Percentiles rank a stretch among this genome's conserved stretches.
These are phyloP conservation scores for Microcos paniculata DNA, from an alignment of 345 rosid species.

Conservation along the genomic window DNA sequence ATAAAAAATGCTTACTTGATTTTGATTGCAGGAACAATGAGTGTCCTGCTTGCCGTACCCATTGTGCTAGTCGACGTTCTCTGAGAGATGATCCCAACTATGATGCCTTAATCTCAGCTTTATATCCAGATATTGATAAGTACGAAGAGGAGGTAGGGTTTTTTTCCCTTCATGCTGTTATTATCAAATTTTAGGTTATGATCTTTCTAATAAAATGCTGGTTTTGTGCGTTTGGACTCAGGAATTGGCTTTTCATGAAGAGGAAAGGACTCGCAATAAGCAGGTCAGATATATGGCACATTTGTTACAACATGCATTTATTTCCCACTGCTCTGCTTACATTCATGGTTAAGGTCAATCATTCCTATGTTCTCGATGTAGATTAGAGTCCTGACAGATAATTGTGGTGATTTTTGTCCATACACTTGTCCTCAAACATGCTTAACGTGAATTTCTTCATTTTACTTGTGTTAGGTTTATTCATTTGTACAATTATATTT, in stretches of 20 bases:
- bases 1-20: neutral
- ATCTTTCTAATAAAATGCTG: conserved; percentile 13
- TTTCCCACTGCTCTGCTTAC: conserved; percentile 12
- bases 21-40: conserved; percentile 77
- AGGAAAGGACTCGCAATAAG: conserved; percentile 78
- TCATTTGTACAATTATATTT: conserved; percentile 9
- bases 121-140: conserved; percentile 75
- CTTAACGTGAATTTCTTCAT: neutral
- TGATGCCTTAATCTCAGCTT: conserved; percentile 83
- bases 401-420: neutral
- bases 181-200: neutral
- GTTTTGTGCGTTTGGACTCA: conserved; percentile 30
- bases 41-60: conserved; percentile 98
- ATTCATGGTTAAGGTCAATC: neutral
- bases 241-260: conserved; percentile 87
- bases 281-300: conserved; percentile 50
- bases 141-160: conserved; percentile 73
- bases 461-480: neutral
- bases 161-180: neutral
- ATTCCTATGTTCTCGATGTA: neutral
- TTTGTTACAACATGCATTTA: conserved; percentile 12
- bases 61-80: conserved; percentile 96
- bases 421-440: neutral
- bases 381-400: conserved; percentile 13
- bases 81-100: conserved; percentile 91